Percentiles rank a stretch among this genome's conserved stretches.
Conservation (phyloP, 1,284 basidiomycete species). For the Ganoderma meredithae region DNA sequence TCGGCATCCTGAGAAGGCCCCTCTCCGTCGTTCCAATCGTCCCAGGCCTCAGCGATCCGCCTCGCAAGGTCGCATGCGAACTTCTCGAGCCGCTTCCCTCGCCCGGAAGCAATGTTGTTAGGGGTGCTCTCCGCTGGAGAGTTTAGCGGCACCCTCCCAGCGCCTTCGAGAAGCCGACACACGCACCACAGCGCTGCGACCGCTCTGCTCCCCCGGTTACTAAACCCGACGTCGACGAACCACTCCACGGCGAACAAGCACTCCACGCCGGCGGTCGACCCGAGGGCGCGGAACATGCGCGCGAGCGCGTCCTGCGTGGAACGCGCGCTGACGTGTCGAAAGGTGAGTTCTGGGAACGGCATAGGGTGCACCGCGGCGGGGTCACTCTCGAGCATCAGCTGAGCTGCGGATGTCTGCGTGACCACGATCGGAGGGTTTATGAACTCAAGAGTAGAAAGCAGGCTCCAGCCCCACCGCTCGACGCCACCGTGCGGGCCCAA, state of each 20-base stretch:
- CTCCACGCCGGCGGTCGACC: constrained; percentile 71
- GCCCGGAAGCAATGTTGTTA: constrained; percentile 18
- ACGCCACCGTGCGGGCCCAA: constrained; percentile 85
- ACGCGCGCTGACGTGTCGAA: constrained; percentile 68
- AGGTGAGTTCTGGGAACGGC: constrained; percentile 64
- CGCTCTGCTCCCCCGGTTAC: constrained; percentile 52
- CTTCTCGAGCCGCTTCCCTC: constrained; percentile 65
- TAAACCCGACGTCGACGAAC: constrained; percentile 71
- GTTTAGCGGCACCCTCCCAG: constrained; percentile 54
- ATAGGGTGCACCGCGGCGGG: constrained; percentile 45
- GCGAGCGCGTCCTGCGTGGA: constrained; percentile 64
- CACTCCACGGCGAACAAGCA: constrained; percentile 83
- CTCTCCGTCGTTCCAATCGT: constrained; percentile 48
- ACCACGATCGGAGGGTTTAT: constrained; percentile 59
- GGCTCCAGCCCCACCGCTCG: constrained; percentile 88
- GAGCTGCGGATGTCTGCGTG: constrained; percentile 54
- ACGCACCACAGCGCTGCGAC: constrained; percentile 89
- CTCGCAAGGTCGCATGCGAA: constrained; percentile 68
- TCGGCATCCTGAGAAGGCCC: constrained; percentile 28
- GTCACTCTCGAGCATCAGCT: constrained; percentile 65
- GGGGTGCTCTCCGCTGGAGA: constrained; percentile 36
- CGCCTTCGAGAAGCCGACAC: constrained; percentile 76
- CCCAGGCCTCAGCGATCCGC: constrained; percentile 76
- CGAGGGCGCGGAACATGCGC: constrained; percentile 77
- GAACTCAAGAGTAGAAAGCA: constrained; percentile 82